phyloP scores from a whole-genome alignment of 2,329 filamentous ascomycete genomes.

The Westerdykella aurantiaca region DNA sequence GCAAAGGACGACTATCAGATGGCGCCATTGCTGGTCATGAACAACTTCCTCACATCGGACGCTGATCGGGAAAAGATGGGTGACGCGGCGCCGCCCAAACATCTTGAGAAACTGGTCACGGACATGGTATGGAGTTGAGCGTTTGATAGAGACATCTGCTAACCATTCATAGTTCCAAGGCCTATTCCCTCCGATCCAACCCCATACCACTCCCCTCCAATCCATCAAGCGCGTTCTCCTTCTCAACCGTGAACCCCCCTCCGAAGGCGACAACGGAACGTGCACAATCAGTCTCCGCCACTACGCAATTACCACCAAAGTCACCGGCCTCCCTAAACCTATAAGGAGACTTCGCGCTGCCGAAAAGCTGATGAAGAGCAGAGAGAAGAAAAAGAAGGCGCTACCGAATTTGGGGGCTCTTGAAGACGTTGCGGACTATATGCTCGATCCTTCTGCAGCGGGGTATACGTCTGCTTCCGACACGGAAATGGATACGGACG shows the following conservation, averaged over 20 bases:
- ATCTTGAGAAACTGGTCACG: slow-evolving; percentile 87
- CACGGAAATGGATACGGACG: slow-evolving; percentile 88
- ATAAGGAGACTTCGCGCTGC: slow-evolving; percentile 79
- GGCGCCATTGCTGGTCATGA: slow-evolving; percentile 93
- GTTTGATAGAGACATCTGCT: background rate
- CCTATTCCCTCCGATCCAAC: slow-evolving; percentile 91
- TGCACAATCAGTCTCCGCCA: slow-evolving; percentile 87
- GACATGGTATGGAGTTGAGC: slow-evolving; percentile 50
- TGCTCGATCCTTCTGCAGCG: slow-evolving; percentile 70
- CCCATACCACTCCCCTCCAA: slow-evolving; percentile 79
- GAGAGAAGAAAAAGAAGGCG: slow-evolving; percentile 54
- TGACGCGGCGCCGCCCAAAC: slow-evolving; percentile 71
- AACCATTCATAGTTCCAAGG: slow-evolving; percentile 62
- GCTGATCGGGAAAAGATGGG: slow-evolving; percentile 24
- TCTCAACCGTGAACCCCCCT: slow-evolving; percentile 67
- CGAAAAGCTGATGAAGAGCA: slow-evolving; percentile 64
- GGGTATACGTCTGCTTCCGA: slow-evolving; percentile 92
- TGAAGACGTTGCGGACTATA: slow-evolving; percentile 89
- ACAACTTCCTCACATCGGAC: slow-evolving; percentile 75
- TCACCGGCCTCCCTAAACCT: slow-evolving; percentile 76
- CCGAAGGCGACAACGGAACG: slow-evolving; percentile 39
- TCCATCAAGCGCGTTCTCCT: slow-evolving; percentile 90
- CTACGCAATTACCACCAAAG: slow-evolving; percentile 89
- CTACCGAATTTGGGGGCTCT: slow-evolving; percentile 87
- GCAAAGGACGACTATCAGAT: slow-evolving; percentile 75